Evolutionary conservation across 2,329 filamentous ascomycete genomes (phyloP).

Genomic region (Penicillium brevicompactum): DNA sequence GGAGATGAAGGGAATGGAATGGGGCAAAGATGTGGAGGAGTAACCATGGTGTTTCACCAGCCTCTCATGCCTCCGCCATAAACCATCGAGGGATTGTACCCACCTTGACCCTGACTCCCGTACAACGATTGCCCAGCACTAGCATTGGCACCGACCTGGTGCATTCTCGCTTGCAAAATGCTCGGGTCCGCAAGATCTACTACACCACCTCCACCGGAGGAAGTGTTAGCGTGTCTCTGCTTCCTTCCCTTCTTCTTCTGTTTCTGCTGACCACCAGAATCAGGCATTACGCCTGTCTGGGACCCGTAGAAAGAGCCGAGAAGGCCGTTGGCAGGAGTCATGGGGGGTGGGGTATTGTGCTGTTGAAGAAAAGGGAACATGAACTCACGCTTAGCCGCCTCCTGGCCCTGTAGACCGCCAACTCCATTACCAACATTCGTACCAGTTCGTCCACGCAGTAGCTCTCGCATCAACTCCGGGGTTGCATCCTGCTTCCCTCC

Average conservation of each 20-base stretch:
- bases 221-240: slow-evolving; percentile 99
- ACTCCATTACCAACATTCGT: slow-evolving; percentile 61
- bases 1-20: slow-evolving; percentile 24
- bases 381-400: slow-evolving; percentile 97
- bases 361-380: slow-evolving; percentile 90
- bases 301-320: slow-evolving; percentile 88
- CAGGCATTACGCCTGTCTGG: slow-evolving; percentile 84
- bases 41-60: slow-evolving; percentile 56
- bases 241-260: slow-evolving; percentile 99
- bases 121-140: slow-evolving; percentile 82
- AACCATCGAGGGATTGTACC: slow-evolving; percentile 83
- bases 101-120: slow-evolving; percentile 85
- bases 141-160: slow-evolving; percentile 77
- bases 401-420: slow-evolving; percentile 71
- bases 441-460: slow-evolving; percentile 70
- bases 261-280: slow-evolving; percentile 77
- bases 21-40: slow-evolving; percentile 23
- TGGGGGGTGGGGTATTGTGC: slow-evolving; percentile 83
- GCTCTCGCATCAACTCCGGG: slow-evolving; percentile 77
- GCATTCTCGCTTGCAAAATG: slow-evolving; percentile 97
- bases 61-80: slow-evolving; percentile 70
- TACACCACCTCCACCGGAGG: slow-evolving; percentile 99
- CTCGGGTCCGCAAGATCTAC: slow-evolving; percentile 99
- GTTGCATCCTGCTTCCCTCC: slow-evolving; percentile 70
- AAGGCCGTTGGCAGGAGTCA: slow-evolving; percentile 89